A percentile compares a stretch with the other conserved stretches of the same genome.
Evolutionary conservation across 2,329 filamentous ascomycete species (phyloP).

Genomic region (Cladosporium oxysporum): DNA sequence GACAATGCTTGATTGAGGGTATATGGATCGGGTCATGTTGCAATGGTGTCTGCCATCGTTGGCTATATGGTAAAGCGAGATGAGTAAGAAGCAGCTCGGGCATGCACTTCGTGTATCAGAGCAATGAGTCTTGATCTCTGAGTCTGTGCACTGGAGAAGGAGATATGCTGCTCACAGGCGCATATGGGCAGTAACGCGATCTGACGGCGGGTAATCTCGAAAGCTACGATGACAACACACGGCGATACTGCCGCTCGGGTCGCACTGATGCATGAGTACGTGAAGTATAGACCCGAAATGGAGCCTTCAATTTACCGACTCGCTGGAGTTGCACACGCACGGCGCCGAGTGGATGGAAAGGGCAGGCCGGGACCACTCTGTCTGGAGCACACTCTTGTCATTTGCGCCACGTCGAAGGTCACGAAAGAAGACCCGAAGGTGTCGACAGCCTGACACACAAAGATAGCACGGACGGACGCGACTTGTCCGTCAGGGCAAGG

Average conservation of each 20-base stretch:
- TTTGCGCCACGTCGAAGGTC: constrained; percentile 13
- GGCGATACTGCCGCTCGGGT: constrained; percentile 2
- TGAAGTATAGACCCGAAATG: background rate
- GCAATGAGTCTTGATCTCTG: constrained; percentile 1
- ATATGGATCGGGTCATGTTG: background rate
- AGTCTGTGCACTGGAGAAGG: background rate
- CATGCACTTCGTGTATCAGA: background rate
- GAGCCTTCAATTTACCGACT: constrained; percentile 14
- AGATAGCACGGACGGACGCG: background rate
- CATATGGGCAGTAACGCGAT: constrained; percentile 11
- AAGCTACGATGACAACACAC: constrained; percentile 11
- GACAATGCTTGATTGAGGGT: background rate
- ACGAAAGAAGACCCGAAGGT: constrained; percentile 11
- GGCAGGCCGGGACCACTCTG: background rate
- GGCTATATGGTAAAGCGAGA: background rate
- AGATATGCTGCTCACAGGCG: constrained; percentile 6
- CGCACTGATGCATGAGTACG: constrained; percentile 5
- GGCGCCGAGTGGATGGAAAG: constrained; percentile 9
- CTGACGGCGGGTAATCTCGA: constrained; percentile 2
- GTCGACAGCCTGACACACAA: background rate
- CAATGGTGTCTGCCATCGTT: background rate
- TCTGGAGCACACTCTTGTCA: background rate
- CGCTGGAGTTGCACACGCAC: constrained; percentile 15
- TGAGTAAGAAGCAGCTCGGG: background rate
- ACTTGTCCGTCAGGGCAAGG: constrained; percentile 1